Percentiles rank a stretch among this genome's conserved stretches.
phyloP scores from a whole-genome alignment of 768 basidiomycete genomes.

The Leccinellum rugosiceps region DNA sequence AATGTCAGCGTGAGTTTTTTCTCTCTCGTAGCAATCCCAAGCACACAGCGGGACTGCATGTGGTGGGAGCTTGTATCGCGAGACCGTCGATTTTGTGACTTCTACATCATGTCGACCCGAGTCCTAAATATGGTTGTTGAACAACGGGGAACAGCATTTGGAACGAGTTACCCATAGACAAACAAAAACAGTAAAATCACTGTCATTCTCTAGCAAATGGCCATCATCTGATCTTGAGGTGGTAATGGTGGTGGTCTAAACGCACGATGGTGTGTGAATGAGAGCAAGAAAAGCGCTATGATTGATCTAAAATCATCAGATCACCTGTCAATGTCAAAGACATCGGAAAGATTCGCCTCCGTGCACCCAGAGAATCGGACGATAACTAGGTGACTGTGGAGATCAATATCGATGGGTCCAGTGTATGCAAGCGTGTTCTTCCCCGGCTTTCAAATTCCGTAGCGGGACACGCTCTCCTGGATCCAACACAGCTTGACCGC shows the following conservation, averaged over 20 bases:
- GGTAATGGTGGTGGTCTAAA: slow-evolving; percentile 79
- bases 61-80: slow-evolving; percentile 55
- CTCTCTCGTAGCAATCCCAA: slow-evolving; percentile 84
- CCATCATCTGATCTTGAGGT: slow-evolving; percentile 64
- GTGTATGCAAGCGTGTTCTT: slow-evolving; percentile 81
- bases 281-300: no score
- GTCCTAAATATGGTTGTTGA: slow-evolving; percentile 40
- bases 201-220: slow-evolving; percentile 93
- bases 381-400: no score
- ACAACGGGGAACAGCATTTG: neutral
- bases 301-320: no score
- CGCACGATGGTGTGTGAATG: slow-evolving; percentile 76
- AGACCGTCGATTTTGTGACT: slow-evolving; percentile 35
- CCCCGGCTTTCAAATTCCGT: slow-evolving; percentile 59
- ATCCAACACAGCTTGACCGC: slow-evolving; percentile 56
- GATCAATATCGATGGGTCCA: no score
- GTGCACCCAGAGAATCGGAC: no score
- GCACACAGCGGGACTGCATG: slow-evolving; percentile 67
- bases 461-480: slow-evolving; percentile 71
- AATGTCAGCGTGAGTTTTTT: slow-evolving; percentile 86
- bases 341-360: no score
- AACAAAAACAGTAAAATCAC: slow-evolving; percentile 63
- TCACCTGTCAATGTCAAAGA: no score
- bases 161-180: slow-evolving; percentile 62
- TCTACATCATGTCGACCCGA: slow-evolving; percentile 37